Evolutionary conservation across 306 rosid species (phyloP).

Genomic region (Heteromeles arbutifolia): DNA sequence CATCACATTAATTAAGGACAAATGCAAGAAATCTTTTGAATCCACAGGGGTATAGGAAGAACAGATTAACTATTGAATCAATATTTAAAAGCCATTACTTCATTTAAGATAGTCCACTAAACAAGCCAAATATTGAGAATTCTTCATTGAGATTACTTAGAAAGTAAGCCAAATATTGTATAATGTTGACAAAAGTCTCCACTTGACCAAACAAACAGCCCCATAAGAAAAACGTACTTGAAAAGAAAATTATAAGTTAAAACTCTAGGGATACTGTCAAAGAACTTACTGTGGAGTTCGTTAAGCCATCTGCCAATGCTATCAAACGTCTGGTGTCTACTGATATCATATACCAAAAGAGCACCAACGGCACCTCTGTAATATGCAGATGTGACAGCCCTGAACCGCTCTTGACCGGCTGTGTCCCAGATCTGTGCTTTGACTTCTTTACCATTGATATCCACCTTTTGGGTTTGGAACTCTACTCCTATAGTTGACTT

Average conservation of each 20-base stretch:
- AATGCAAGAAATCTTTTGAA: background rate
- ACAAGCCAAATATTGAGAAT: background rate
- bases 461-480: conserved; percentile 83
- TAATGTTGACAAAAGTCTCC: background rate
- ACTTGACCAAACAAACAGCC: background rate
- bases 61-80: background rate
- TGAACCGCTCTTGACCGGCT: conserved; percentile 88
- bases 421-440: conserved; percentile 97
- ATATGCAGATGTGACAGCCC: conserved; percentile 92
- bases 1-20: conserved; percentile 23
- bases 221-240: background rate
- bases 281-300: conserved; percentile 75
- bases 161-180: background rate
- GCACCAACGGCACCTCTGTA: conserved; percentile 93
- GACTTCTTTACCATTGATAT: conserved; percentile 74
- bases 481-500: conserved; percentile 94
- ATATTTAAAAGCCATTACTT: background rate
- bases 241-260: background rate
- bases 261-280: background rate
- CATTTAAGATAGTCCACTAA: background rate
- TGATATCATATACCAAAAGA: conserved; percentile 76
- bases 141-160: background rate
- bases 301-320: conserved; percentile 87
- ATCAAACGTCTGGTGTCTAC: conserved; percentile 80
- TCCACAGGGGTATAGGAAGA: conserved; percentile 1